These are phyloP conservation scores for Marasmius oreades DNA, from an alignment of 1,284 basidiomycete genomes.

Conservation along the genomic window DNA sequence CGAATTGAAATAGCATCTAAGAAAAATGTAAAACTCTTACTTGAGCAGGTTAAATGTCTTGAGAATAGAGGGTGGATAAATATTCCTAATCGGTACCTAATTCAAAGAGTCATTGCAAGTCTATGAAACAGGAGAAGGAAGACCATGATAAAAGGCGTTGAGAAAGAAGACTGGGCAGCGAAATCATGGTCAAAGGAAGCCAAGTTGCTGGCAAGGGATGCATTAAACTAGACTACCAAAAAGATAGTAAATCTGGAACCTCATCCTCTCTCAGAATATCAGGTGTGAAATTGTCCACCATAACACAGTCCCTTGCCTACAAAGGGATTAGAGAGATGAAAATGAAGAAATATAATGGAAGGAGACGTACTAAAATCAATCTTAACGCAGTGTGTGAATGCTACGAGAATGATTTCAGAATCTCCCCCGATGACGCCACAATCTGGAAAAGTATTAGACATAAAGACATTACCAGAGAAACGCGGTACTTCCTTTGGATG, in stretches of 20 bases:
- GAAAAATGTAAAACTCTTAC: too few relatives aligned
- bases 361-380: neutral
- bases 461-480: constrained; percentile 17
- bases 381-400: neutral
- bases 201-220: neutral
- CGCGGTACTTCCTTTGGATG: constrained; percentile 28
- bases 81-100: neutral
- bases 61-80: neutral
- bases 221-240: neutral
- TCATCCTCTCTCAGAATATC: neutral
- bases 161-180: neutral
- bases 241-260: too few relatives aligned
- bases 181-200: neutral
- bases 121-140: neutral
- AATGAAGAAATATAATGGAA: neutral
- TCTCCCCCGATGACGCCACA: neutral
- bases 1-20: too few relatives aligned
- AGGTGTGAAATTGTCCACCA: neutral
- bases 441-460: constrained; percentile 14
- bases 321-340: neutral
- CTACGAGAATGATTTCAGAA: too few relatives aligned
- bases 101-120: neutral
- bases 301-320: neutral
- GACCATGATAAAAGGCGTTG: neutral
- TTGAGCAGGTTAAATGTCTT: neutral